Evolutionary conservation across 2,329 filamentous ascomycete genomes (phyloP).

Genomic region (Trichoderma afroharzianum): DNA sequence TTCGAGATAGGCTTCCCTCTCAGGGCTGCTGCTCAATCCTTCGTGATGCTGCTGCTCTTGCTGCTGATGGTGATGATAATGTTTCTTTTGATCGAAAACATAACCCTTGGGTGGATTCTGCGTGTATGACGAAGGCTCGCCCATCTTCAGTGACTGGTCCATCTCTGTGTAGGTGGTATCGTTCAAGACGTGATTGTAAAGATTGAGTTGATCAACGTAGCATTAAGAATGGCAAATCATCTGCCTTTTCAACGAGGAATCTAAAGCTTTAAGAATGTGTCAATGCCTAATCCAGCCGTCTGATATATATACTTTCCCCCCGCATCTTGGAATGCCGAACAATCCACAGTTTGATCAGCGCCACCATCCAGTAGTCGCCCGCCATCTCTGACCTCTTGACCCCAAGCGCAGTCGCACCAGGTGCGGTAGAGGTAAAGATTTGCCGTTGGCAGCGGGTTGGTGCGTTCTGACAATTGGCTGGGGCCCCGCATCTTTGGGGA

Average conservation of each 20-base stretch:
- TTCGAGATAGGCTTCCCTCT: neutral
- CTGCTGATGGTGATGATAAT: neutral
- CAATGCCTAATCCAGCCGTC: neutral
- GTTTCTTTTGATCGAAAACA: neutral
- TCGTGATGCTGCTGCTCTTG: neutral
- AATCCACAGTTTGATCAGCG: neutral
- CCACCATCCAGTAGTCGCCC: neutral
- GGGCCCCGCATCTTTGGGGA: constrained; percentile 1
- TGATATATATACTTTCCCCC: neutral
- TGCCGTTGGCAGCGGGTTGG: neutral
- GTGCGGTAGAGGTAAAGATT: neutral
- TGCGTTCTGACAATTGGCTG: constrained; percentile 6
- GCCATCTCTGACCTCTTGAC: neutral
- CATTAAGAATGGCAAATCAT: neutral
- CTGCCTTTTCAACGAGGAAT: neutral
- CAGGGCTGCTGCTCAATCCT: neutral
- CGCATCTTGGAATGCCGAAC: constrained; percentile 10
- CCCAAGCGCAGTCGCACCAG: neutral
- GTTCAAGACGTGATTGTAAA: neutral
- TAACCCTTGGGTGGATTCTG: neutral
- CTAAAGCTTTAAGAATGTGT: neutral
- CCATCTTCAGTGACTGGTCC: neutral
- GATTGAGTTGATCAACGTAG: neutral
- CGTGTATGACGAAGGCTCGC: neutral
- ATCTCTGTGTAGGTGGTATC: neutral